Base-by-base conservation (phyloP, 75 land plant species). In the Cryptomeria japonica region DNA sequence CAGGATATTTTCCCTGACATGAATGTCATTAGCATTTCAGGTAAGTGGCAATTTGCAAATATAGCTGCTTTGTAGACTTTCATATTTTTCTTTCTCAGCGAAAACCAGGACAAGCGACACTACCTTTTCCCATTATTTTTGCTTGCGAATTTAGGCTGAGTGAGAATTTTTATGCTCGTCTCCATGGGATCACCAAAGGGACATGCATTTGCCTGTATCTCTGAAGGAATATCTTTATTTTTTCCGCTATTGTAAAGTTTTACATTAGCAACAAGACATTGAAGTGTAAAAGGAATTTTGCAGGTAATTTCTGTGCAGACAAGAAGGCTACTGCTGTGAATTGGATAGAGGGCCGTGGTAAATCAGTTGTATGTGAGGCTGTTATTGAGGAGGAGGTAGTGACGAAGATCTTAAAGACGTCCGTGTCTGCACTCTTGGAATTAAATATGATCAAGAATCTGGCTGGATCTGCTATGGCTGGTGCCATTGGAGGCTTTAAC, bases 391-490 rank as follows among this genome's bases (percentile, higher is more conserved):
- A 90, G 49, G 95, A 91, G 22, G 95, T 94, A 75, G 95, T 96
- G 80, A 82, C 49, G 68, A 93, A 94, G 89, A 96, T 96, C 1
- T 84, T 96, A 86, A 96, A 96, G 87, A 94, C 97, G 5, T 88
- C 88, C 19, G 94, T 96, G 0, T 73, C 95, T 39, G 92, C 98
- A 6, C 91, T 96, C 3, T 96, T 95, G 85, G 96, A 96, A 89
- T 93, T 96, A 22, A 96, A 96, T 92, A 92, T 87, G 91, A 88
- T 95, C 22, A 96, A 96, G 90, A 96, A 96, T 86, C 90, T 96
- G 46, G 90, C 92, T n/a, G 98, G 98, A 0, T 96, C 98, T 38
- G 98, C 98, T 28, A 84, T 96, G 80, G 98, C 98, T 78, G 98
- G 98, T 5, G 90, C 98, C 22, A 75, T 95, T n/a, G 98, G 72